Evolutionary conservation across 441 rosid species (phyloP), one percentile per base, ranked within the genome.

Genomic region (Adansonia rubrostipa): DNA sequence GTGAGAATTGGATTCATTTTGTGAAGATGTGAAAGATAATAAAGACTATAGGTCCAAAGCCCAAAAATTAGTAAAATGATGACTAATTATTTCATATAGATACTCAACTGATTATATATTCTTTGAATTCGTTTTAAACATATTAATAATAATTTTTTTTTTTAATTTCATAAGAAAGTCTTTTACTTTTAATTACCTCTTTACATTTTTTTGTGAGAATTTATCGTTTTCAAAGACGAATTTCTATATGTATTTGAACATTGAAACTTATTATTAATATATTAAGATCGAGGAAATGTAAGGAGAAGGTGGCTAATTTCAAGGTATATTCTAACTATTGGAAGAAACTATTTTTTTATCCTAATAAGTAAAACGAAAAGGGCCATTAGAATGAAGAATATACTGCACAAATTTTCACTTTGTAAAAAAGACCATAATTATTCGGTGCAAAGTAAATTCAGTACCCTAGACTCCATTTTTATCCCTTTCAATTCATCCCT

Each of bases 81-180:
- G 83, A 78, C 84, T 86, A 85, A 89, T 89, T 84, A 89, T 89
- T 84, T 87, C 89, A 63, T 78, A 14, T 77, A 82, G 87, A 85
- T 88, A 86, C 93, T 84, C 87, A 36, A 36, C 40, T 36, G 40
- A 36, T 36, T 36, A 3, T 36, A 36, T 36, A 36, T 36, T 36
- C 40, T 36, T 36, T 36, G 40, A 36, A 36, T 36, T 36, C 40
- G 5, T 36, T 36, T 36, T 36, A 3, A 36, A 75, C 88, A 85
- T 86, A 86, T 88, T 40, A 53, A 53, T 53, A 14, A 53, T 53
- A 14, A 53, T 53, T 53, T 15, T 15, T 51, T 11, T 14, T 15
- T 53, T 13, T 53, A 53, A 53, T 53, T 51, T 51, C 40, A 36
- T 1, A 36, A 33, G 3, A 33, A 36, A 36, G 17, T 13, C 5